Evolutionary conservation across 225 moss, liverwort and hornwort species (phyloP).

Genomic region (Bryum argenteum): DNA sequence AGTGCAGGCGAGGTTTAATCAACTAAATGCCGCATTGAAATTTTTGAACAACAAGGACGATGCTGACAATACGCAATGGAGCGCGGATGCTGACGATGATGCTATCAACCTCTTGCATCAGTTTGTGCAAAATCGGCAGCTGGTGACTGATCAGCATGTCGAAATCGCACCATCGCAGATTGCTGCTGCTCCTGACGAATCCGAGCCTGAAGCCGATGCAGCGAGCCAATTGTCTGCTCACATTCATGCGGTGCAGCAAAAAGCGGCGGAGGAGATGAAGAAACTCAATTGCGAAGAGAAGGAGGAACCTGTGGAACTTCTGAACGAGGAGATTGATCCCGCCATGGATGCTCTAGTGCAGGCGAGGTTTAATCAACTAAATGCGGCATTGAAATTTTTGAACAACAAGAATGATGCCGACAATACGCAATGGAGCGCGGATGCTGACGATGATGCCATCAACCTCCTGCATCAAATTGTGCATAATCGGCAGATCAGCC

Average conservation of each 20-base stretch:
- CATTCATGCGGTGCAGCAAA: slow-evolving; percentile 24
- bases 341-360: too few relatives aligned
- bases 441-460: slow-evolving; percentile 24
- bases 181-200: too few relatives aligned
- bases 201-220: not conserved
- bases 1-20: slow-evolving; percentile 36
- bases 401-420: not conserved
- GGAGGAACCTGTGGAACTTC: not conserved
- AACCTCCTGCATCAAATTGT: slow-evolving; percentile 36
- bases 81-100: slow-evolving; percentile 20
- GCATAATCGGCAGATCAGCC: slow-evolving; percentile 16
- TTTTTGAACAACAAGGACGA: slow-evolving; percentile 4
- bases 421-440: too few relatives aligned
- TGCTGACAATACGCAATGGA: not conserved
- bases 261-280: not conserved
- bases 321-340: too few relatives aligned
- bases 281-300: slow-evolving; percentile 4
- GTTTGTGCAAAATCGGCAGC: too few relatives aligned
- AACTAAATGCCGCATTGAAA: slow-evolving; percentile 40
- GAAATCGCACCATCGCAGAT: too few relatives aligned
- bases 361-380: slow-evolving; percentile 36
- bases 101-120: slow-evolving; percentile 35
- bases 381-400: slow-evolving; percentile 34
- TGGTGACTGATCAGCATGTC: slow-evolving; percentile 23
- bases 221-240: slow-evolving; percentile 23